Evolutionary conservation across 257 asterid genomes (phyloP).

Genomic region (Gentiana straminea): DNA sequence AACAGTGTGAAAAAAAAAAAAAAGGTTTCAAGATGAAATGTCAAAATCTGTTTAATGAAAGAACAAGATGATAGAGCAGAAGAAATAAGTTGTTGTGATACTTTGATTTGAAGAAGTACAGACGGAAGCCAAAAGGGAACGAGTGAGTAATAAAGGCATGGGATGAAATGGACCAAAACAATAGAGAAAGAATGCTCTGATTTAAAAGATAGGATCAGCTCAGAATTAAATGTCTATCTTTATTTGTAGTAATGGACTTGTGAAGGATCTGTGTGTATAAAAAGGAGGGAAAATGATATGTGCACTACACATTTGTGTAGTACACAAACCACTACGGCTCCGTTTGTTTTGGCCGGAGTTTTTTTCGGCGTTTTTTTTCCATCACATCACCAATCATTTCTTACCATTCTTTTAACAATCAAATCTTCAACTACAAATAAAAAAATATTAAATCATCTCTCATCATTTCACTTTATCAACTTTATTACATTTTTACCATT

Average conservation of each 20-base stretch:
- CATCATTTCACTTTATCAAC: no score
- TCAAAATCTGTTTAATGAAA: background rate
- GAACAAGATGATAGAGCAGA: background rate
- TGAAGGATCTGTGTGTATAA: slow-evolving; percentile 22
- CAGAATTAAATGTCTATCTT: slow-evolving; percentile 1
- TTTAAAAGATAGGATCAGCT: slow-evolving; percentile 12
- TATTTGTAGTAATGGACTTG: slow-evolving; percentile 4
- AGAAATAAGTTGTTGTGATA: background rate
- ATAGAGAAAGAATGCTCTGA: slow-evolving; percentile 10
- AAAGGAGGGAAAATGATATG: slow-evolving; percentile 2
- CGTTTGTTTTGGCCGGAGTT: no score
- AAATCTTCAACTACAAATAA: no score
- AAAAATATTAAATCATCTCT: no score
- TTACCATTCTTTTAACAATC: no score
- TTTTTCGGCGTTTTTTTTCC: no score
- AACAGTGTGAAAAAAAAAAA: background rate
- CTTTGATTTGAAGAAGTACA: slow-evolving; percentile 21
- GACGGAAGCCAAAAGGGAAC: slow-evolving; percentile 17
- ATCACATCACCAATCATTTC: no score
- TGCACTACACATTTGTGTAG: no score
- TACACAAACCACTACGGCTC: no score
- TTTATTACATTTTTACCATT: no score
- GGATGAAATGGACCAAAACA: slow-evolving; percentile 16
- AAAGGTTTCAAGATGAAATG: background rate
- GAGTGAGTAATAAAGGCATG: slow-evolving; percentile 13